Conservation (phyloP, 2,329 filamentous ascomycete species). For the Ambrosiella cleistominuta region DNA sequence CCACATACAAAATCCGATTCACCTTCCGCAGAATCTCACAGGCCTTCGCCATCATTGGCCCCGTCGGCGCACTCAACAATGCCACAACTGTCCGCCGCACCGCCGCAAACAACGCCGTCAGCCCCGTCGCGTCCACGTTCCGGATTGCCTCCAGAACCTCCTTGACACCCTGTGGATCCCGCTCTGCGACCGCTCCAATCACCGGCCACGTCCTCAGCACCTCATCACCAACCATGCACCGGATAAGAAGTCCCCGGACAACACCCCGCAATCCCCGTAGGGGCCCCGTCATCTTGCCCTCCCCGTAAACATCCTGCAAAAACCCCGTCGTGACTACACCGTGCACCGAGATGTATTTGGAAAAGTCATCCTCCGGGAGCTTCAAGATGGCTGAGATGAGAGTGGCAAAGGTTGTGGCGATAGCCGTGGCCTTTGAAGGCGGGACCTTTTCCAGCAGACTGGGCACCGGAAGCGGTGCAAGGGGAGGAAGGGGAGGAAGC, state of each 20-base stretch:
- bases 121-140: constrained; percentile 49
- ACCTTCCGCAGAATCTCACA: constrained; percentile 31
- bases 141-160: constrained; percentile 35
- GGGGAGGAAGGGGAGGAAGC: not conserved
- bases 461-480: not conserved
- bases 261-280: not conserved
- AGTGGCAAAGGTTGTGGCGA: not conserved
- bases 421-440: not conserved
- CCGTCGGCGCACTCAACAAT: constrained; percentile 32
- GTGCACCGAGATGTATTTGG: not conserved
- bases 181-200: not conserved
- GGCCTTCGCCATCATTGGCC: constrained; percentile 42
- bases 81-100: constrained; percentile 37
- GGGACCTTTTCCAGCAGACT: not conserved
- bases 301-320: not conserved
- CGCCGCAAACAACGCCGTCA: constrained; percentile 33
- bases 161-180: not conserved
- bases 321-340: not conserved
- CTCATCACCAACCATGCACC: too few relatives aligned
- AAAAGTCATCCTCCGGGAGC: not conserved
- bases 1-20: constrained; percentile 47
- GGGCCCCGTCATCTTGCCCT: not conserved
- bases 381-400: not conserved
- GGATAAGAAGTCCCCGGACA: too few relatives aligned
- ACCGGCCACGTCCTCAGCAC: not conserved